These are phyloP conservation scores for Macrolepiota fuliginosa DNA, from an alignment of 768 basidiomycete species.

Conservation along the genomic window DNA sequence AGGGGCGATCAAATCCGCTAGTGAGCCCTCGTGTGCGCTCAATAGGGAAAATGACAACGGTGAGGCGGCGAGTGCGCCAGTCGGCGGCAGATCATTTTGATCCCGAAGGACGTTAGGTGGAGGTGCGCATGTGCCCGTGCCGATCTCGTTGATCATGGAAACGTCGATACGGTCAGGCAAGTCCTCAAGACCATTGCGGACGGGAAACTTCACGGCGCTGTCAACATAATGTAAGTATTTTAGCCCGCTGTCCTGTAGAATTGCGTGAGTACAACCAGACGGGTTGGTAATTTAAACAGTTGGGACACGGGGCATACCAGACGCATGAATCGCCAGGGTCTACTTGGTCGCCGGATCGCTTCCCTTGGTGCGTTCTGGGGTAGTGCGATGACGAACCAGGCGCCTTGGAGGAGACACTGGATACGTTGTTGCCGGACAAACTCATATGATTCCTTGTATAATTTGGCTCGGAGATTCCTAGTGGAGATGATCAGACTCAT, in stretches of 20 bases:
- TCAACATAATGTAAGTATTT: constrained; percentile 88
- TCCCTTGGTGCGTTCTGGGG: constrained; percentile 53
- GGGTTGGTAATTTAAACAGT: background rate
- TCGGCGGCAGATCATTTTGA: constrained; percentile 54
- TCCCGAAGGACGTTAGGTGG: constrained; percentile 65
- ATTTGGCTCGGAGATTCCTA: constrained; percentile 80
- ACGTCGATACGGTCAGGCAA: constrained; percentile 86
- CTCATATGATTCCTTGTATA: constrained; percentile 88
- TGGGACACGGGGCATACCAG: constrained; percentile 46
- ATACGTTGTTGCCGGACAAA: constrained; percentile 89
- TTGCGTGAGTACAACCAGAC: constrained; percentile 4
- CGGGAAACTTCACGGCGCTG: constrained; percentile 73
- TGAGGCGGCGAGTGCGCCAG: constrained; percentile 52
- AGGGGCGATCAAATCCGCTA: constrained; percentile 78
- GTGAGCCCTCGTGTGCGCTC: constrained; percentile 63
- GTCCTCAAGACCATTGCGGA: constrained; percentile 82
- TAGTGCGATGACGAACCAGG: constrained; percentile 88
- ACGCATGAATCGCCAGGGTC: constrained; percentile 86
- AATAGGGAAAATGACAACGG: constrained; percentile 78
- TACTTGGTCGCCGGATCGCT: constrained; percentile 50
- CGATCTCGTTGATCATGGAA: constrained; percentile 74
- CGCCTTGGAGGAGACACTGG: constrained; percentile 83
- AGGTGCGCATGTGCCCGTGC: constrained; percentile 68
- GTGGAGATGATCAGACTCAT: constrained; percentile 8
- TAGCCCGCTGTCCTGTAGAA: constrained; percentile 65